phyloP scores from a whole-genome alignment of 2,329 filamentous ascomycete species.

The Aspergillus sp. region DNA sequence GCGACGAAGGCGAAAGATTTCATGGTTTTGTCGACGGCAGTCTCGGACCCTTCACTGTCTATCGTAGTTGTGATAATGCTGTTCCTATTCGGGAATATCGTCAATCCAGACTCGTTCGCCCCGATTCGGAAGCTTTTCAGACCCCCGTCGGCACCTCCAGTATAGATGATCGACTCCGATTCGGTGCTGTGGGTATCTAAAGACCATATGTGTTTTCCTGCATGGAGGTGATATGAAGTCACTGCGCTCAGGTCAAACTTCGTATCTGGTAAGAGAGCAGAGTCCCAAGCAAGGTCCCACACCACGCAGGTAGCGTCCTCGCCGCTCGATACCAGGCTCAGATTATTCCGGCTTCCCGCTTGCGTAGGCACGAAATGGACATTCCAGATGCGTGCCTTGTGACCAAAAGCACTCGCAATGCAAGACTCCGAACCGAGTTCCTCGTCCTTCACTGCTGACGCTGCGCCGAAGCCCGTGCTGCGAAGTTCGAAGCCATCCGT shows the following conservation, averaged over 20 bases:
- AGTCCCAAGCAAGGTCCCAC: conserved; percentile 60
- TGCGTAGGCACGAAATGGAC: conserved; percentile 61
- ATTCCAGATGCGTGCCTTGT: conserved; percentile 85
- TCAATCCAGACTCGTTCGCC: conserved; percentile 11
- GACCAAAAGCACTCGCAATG: conserved; percentile 76
- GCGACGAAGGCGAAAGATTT: conserved; percentile 35
- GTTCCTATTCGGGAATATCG: conserved; percentile 14
- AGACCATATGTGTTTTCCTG: conserved; percentile 90
- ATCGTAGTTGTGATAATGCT: conserved; percentile 9
- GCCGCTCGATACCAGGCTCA: conserved; percentile 72
- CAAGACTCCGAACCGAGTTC: conserved; percentile 44
- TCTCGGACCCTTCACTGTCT: conserved; percentile 8
- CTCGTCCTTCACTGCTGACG: conserved; percentile 29
- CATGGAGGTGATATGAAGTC: conserved; percentile 63
- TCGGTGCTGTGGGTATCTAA: conserved; percentile 44
- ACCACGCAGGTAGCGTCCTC: conserved; percentile 76
- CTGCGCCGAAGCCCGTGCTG: conserved; percentile 63
- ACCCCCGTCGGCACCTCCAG: conserved; percentile 81
- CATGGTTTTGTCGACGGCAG: conserved; percentile 16
- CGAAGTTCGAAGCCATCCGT: conserved; percentile 39
- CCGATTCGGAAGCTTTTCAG: conserved; percentile 39
- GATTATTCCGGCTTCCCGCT: conserved; percentile 17
- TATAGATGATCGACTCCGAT: conserved; percentile 52
- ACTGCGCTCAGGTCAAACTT: conserved; percentile 38
- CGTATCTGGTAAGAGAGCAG: conserved; percentile 8